These are phyloP conservation scores for Eucalyptus regnans DNA, from an alignment of 345 rosid genomes.

Conservation along the genomic window DNA sequence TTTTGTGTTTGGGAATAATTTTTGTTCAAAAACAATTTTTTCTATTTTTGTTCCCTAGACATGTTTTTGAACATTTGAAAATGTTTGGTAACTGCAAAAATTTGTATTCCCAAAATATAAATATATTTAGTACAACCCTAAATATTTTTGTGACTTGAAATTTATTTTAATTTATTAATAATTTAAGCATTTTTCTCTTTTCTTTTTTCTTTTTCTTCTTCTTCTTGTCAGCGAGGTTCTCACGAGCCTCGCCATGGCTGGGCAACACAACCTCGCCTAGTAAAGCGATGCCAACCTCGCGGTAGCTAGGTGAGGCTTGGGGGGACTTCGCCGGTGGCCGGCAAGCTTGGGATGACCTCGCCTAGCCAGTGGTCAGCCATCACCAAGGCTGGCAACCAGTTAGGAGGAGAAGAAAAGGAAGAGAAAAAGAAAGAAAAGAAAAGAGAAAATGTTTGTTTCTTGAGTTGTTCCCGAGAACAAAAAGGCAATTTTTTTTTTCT, in stretches of 20 bases:
- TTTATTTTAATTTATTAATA: too few species aligned
- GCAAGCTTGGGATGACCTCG: rapidly evolving
- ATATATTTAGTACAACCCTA: too few species aligned
- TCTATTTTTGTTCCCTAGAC: rapidly evolving
- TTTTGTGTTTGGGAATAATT: rapidly evolving
- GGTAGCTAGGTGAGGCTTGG: rapidly evolving
- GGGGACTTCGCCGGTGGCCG: rapidly evolving
- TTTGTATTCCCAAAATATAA: rapidly evolving
- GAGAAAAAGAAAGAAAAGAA: too few species aligned
- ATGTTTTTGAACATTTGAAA: rapidly evolving
- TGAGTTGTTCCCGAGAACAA: too few species aligned
- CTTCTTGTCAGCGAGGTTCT: rapidly evolving
- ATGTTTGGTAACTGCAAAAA: rapidly evolving
- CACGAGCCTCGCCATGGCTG: rapidly evolving
- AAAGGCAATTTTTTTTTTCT: rapidly evolving
- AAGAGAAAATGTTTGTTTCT: too few species aligned
- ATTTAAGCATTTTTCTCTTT: too few species aligned
- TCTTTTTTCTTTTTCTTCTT: rapidly evolving
- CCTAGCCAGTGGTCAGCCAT: rapidly evolving
- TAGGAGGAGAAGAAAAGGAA: too few species aligned
- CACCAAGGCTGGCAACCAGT: rapidly evolving
- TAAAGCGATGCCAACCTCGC: rapidly evolving
- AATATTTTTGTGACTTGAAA: too few species aligned
- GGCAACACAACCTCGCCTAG: rapidly evolving
- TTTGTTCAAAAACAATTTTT: rapidly evolving